phyloP scores from a whole-genome alignment of 225 moss, liverwort and hornwort species.

The Neckera pumila region DNA sequence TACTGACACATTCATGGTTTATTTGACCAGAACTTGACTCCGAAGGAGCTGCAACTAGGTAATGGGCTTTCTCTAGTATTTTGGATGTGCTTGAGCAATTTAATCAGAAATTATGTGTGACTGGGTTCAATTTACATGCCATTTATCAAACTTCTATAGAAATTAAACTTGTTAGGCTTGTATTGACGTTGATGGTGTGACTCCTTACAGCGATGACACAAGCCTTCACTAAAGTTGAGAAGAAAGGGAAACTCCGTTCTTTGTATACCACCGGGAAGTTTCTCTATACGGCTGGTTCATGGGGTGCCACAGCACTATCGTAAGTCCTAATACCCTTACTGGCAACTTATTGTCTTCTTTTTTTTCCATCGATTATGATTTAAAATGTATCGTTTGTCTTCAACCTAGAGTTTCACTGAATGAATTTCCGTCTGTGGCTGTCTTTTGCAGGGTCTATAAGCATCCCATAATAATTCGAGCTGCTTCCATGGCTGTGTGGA shows the following conservation, averaged over 20 bases:
- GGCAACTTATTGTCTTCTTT: background rate
- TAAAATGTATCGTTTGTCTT: background rate
- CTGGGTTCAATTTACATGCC: background rate
- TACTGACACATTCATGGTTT: background rate
- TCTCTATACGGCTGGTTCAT: constrained; percentile 78
- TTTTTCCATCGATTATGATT: background rate
- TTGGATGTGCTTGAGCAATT: background rate
- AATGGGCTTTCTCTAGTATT: background rate
- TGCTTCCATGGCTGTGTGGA: constrained; percentile 93
- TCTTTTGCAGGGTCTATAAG: constrained; percentile 60
- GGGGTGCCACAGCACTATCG: constrained; percentile 88
- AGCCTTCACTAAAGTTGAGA: constrained; percentile 80
- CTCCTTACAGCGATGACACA: constrained; percentile 59
- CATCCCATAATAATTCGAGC: constrained; percentile 85
- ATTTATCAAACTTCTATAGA: background rate
- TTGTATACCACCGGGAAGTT: constrained; percentile 80
- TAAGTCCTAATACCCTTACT: constrained; percentile 15
- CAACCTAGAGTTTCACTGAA: background rate
- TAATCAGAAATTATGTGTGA: background rate
- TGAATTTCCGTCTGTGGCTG: background rate
- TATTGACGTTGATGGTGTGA: background rate
- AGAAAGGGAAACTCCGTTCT: constrained; percentile 57
- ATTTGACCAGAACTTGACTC: constrained; percentile 39
- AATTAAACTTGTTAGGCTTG: background rate
- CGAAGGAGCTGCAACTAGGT: constrained; percentile 57